Base-by-base conservation (phyloP, 2,329 filamentous ascomycete species). In the Zymoseptoria ardabiliae region DNA sequence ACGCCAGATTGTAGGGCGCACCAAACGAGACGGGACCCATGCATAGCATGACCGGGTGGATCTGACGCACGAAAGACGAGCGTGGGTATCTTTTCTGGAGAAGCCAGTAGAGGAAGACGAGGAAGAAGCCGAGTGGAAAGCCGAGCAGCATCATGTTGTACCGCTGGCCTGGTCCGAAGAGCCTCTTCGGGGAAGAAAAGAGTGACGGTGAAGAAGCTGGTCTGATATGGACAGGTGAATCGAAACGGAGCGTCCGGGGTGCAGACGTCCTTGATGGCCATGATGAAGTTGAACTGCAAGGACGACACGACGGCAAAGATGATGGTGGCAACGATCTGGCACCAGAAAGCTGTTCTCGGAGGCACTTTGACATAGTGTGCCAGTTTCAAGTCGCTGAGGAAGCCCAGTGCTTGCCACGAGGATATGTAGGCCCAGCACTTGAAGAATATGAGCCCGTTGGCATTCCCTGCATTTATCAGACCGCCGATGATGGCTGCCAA, bases 311-410 rank as follows among this genome's bases (percentile, higher is more conserved):
- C 89, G 49, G 82, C 82, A 62, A 94, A 92, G 71, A 95, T 90
- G 54, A 90, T 74, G 0, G 89, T 91, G 22, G 88, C 88, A 7
- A 85, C 81, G 72, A 91, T 86, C 70, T 91, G 89, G 8, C 91
- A 86, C 20, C 81, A 78, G 75, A 91, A 91, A 53, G 91, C 79
- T 56, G 88, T 85, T 21, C 86, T 82, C 0, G 88, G 89, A 1
- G 89, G 88, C n/a, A 92, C 89, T 74, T 91, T 91, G 87, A 91
- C 90, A 73, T 92, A 92, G 71, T 91, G 88, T 10, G 88, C 90
- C 0, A 95, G 82, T 73, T 95, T 95, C 55, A 95, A 81, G 71
- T 95, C 90, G 2, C 89, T 87, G 1, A 89, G 88, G 70, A 95
- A 95, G 71, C 94, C 93, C 72, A 94, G 87, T 48, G 90, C 90